Evolutionary conservation across 2,329 filamentous ascomycete species (phyloP).

Genomic region (Epichloe glyceriae): DNA sequence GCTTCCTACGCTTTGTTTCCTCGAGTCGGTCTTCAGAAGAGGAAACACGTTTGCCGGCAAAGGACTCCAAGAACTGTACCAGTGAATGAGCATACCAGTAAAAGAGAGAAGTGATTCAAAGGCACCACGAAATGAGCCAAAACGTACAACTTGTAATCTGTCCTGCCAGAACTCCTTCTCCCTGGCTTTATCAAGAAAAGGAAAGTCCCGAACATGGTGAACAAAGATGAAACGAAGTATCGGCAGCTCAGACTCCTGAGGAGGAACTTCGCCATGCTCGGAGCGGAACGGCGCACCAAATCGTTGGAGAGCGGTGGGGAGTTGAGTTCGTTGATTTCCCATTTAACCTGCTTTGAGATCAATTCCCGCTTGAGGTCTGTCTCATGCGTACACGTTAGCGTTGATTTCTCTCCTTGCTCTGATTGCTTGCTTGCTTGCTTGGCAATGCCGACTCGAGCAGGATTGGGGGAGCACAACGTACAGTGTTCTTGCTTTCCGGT

Average conservation of each 20-base stretch:
- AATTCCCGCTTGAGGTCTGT: constrained; percentile 92
- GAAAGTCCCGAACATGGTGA: constrained; percentile 93
- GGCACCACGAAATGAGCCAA: not conserved
- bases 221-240: constrained; percentile 95
- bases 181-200: constrained; percentile 87
- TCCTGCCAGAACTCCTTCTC: constrained; percentile 99
- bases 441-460: not conserved
- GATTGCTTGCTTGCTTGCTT: not conserved
- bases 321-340: constrained; percentile 85
- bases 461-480: constrained; percentile 28
- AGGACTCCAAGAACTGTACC: constrained; percentile 80
- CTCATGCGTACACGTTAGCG: constrained; percentile 10
- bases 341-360: constrained; percentile 75
- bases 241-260: constrained; percentile 85
- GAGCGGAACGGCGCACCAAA: constrained; percentile 95
- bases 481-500: constrained; percentile 98
- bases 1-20: constrained; percentile 86
- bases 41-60: constrained; percentile 92
- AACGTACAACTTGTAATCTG: constrained; percentile 78
- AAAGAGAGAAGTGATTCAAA: not conserved
- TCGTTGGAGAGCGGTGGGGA: constrained; percentile 87
- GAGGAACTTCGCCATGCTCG: constrained; percentile 81
- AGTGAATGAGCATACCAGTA: not conserved
- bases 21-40: constrained; percentile 92
- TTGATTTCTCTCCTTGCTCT: not conserved